Conservation (phyloP, 164 flowering plant genomes). For the Tetrastigma voinierianum region DNA sequence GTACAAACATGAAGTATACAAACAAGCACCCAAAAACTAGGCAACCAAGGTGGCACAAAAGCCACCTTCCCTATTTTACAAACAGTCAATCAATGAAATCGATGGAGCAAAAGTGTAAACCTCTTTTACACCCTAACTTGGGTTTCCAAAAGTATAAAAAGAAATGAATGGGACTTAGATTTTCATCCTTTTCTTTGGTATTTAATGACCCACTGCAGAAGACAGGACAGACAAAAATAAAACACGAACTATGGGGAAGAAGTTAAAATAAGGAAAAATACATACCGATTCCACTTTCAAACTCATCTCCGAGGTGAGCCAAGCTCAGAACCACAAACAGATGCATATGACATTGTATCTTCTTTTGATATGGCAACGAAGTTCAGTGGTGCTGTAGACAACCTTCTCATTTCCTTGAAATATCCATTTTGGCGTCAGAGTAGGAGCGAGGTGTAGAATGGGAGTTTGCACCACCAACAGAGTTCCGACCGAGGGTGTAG, state of each 20-base stretch:
- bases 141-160: too few species aligned
- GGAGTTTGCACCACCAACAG: conserved; percentile 64
- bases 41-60: too few species aligned
- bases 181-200: neutral
- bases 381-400: conserved; percentile 76
- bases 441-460: conserved; percentile 80
- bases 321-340: conserved; percentile 71
- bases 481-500: conserved; percentile 80
- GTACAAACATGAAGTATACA: too few species aligned
- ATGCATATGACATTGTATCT: conserved; percentile 77
- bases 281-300: conserved; percentile 23
- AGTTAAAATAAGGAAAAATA: neutral
- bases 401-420: conserved; percentile 78
- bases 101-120: too few species aligned
- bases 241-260: neutral
- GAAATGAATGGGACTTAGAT: neutral
- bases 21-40: too few species aligned
- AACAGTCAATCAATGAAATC: too few species aligned
- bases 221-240: neutral
- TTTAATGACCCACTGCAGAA: neutral
- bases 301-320: conserved; percentile 61
- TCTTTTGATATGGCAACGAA: conserved; percentile 79
- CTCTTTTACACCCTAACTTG: too few species aligned
- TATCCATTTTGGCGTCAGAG: conserved; percentile 85
- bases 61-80: too few species aligned